Base-by-base conservation (phyloP, 2,329 filamentous ascomycete species). In the Curvularia lunata region DNA sequence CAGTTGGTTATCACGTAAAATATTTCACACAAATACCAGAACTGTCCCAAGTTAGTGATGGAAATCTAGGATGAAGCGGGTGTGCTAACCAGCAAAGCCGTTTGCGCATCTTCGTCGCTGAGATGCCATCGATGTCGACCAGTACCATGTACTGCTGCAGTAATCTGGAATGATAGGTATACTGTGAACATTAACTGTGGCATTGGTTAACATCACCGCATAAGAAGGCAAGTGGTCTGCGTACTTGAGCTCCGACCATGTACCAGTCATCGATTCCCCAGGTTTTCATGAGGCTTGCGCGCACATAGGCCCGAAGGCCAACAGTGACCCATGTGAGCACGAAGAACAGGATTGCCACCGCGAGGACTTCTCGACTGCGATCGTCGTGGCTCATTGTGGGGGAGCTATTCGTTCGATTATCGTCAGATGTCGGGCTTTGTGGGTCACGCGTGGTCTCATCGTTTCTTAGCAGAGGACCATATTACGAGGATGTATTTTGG, bases 21-120 rank as follows among this genome's bases (percentile, higher is more conserved):
- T n/a, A 83, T 72, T 64, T 85, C 83, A 62, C 82, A 83, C n/a
- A 85, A 77, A 74, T 81, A 86, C 83, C 82, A 86, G 63, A 74
- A 78, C 78, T 79, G 49, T 9, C 9, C 30, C 5, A 2, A 8
- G 63, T 72, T n/a, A 74, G 59, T 56, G 27, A 30, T 46, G 30
- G 25, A 1, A 10, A 4, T 18, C 8, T 34, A 4, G 7, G 47
- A 5, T 1, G 19, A 19, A 18, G 9, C 9, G 1, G 6, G 5
- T 5, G 0, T 5, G 60, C 62, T 42, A 51, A 76, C 75, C 32
- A 71, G 48, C 1, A 77, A 58, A 25, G 74, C 74, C 27, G 52
- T 73, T 42, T 61, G 62, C 5, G 69, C 70, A 49, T 76, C 64
- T 1, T 63, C 41, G 19, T 73, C 69, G 8, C 59, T 60, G 12